Conservation (phyloP, 208 protist species). For the Trypanosoma cruzi region DNA sequence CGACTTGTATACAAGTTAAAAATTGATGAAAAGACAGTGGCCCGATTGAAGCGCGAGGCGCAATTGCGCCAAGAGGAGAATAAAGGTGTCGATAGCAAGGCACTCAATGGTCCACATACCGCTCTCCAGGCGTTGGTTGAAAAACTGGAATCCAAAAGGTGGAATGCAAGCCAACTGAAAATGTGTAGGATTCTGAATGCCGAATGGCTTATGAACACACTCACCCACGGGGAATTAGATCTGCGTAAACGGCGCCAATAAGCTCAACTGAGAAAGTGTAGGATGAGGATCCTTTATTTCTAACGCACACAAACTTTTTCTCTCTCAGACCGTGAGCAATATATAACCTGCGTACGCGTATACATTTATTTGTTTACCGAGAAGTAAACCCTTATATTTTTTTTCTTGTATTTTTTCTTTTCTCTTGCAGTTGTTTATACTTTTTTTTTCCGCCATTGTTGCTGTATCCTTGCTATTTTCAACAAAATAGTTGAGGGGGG, state of each 20-base stretch:
- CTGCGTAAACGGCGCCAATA: conserved; percentile 23
- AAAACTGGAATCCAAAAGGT: conserved; percentile 36
- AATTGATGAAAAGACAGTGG: conserved; percentile 52
- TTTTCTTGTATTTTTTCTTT: too few species aligned
- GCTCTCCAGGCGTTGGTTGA: conserved; percentile 46
- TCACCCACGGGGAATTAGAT: conserved; percentile 59
- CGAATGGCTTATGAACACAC: conserved; percentile 63
- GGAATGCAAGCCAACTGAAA: conserved; percentile 44
- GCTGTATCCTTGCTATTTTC: neutral
- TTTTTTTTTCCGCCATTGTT: conserved; percentile 7
- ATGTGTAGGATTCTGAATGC: conserved; percentile 44
- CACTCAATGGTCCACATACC: conserved; percentile 30
- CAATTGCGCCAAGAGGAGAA: conserved; percentile 28
- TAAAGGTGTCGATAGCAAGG: conserved; percentile 19
- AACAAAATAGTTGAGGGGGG: conserved; percentile 1
- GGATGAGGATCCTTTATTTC: neutral
- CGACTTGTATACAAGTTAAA: conserved; percentile 63
- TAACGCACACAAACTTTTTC: too few species aligned
- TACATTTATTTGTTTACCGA: neutral
- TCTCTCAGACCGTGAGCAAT: neutral
- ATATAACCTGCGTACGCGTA: neutral
- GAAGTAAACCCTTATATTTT: neutral
- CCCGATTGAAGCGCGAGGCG: conserved; percentile 55
- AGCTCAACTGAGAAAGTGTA: neutral
- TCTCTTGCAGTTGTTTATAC: too few species aligned